Base-by-base conservation (phyloP, 1,139 yeast species). In the Suhomyces chickasaworum region DNA sequence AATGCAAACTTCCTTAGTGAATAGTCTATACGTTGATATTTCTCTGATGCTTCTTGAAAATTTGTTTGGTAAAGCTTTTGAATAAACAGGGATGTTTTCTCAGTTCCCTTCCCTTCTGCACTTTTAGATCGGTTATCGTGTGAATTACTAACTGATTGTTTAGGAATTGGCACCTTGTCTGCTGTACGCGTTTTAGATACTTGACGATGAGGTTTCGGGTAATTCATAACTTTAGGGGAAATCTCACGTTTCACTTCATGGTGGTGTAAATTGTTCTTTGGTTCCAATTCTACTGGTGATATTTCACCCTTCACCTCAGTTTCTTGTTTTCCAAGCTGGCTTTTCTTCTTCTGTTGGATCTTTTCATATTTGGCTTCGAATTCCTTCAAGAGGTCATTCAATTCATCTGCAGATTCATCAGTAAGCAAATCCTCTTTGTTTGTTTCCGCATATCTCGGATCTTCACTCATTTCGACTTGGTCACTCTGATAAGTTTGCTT, bases 351-450 rank as follows among this genome's bases (percentile, higher is more conserved):
- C 39, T 51, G 53, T 13, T 56, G 46, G 27, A 60, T 44, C 39
- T 53, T 48, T 22, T 55, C 59, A 42, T 53, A 54, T 41, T 53
- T 54, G 15, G 54, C 53, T 23, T 57, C 60, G 32, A 50, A 61
- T 43, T 60, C 65, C 45, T 62, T 61, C 34, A 60, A 53, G 20
- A 62, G 47, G 38, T 61, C 64, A 1, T 60, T 60, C 40, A 58
- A 44, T 23, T 59, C 65, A 36, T 62, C 65, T 4, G 53, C 63
- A 1, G 65, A 60, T 21, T 58, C 63, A 25, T 59, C 65, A 1
- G 65, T 62, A 25, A 60, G 55, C 9, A 48, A 45, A 12, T 58
- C 63, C 22, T 57, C 55, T 7, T 44, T 44, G 21, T 51, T 51
- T 10, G 16, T 13, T 15, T 33, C 32, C 9, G 42, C 36, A 12